Evolutionary conservation across 306 rosid species (phyloP), one percentile per base, ranked within the genome.

Genomic region (Rubus parviflorus): DNA sequence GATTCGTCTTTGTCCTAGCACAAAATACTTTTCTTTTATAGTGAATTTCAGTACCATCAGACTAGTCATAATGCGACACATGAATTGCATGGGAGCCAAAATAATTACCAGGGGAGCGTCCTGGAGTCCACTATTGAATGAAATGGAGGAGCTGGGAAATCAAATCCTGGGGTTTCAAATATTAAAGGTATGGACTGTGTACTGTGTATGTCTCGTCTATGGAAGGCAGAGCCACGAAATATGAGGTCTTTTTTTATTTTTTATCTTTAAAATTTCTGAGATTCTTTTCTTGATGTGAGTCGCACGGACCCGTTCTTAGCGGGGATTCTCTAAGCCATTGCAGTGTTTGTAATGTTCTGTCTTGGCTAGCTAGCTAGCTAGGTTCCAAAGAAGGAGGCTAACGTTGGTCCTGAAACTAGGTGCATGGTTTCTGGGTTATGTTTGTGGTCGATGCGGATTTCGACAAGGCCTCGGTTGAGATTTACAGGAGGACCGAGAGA

Each of bases 281-380:
- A 72, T 72, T 72, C 49, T 72, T 38, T 53, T 37, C 20, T n/a
- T 52, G 76, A 72, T 72, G 15, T 25, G 45, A 71, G 62, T 19
- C 75, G 22, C 46, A 12, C 19, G 15, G 23, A 69, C 56, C 41
- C 20, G 73, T 37, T 68, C 40, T 35, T 16, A 11, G 11, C 16
- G 73, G 74, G 3, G 52, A 12, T 54, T 53, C 66, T 43, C 8
- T 11, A 15, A 15, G 57, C 73, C 30, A 20, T 9, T 38, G 52
- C 19, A 57, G 48, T 63, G 45, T 63, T 63, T 63, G 45, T 35
- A 14, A 37, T 35, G 45, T 61, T 62, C n/a, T 41, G 52, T 15
- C 52, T 14, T 22, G 41, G 40, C 53, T 42, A 53, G 38, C 17
- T 19, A 14, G 65, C 54, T 52, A 38, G 48, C 66, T 61, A 61